phyloP scores from a whole-genome alignment of 495 filamentous ascomycete genomes.

The Penicillium bovifimosum region DNA sequence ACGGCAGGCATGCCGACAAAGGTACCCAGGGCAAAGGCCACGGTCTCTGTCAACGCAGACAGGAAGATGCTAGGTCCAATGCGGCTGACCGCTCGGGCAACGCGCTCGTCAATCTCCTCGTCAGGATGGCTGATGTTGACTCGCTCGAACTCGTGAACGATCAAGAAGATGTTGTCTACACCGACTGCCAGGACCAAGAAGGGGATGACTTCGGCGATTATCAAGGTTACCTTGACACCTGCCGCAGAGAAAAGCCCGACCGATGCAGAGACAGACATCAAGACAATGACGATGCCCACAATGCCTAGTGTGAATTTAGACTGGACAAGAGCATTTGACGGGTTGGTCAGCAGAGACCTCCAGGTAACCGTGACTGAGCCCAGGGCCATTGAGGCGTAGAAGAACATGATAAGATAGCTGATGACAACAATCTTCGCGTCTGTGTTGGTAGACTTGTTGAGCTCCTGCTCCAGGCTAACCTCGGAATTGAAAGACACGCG shows the following conservation, averaged over 20 bases:
- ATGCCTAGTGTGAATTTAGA: slow-evolving; percentile 94
- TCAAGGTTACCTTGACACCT: slow-evolving; percentile 88
- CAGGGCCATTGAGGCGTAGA: slow-evolving; percentile 88
- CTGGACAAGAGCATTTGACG: slow-evolving; percentile 77
- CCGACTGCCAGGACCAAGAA: slow-evolving; percentile 95
- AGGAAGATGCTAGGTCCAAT: slow-evolving; percentile 98
- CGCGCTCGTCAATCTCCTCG: slow-evolving; percentile 73
- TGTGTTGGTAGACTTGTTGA: slow-evolving; percentile 94
- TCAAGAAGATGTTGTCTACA: slow-evolving; percentile 98
- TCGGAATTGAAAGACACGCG: slow-evolving; percentile 92
- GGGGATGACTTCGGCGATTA: slow-evolving; percentile 97
- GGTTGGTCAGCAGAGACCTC: slow-evolving; percentile 69
- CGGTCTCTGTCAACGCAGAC: slow-evolving; percentile 86
- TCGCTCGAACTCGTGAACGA: slow-evolving; percentile 96
- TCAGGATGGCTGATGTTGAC: slow-evolving; percentile 87
- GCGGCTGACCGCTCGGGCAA: slow-evolving; percentile 78
- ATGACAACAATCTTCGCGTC: slow-evolving; percentile 96
- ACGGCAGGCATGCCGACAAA: slow-evolving; percentile 97
- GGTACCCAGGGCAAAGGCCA: slow-evolving; percentile 86
- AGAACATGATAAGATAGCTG: slow-evolving; percentile 97
- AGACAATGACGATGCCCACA: slow-evolving; percentile 85
- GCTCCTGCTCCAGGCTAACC: slow-evolving; percentile 84
- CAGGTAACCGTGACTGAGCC: slow-evolving; percentile 79
- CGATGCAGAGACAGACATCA: slow-evolving; percentile 95
- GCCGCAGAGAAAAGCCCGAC: slow-evolving; percentile 87